Conservation (phyloP, 2,329 filamentous ascomycete species). For the Fusarium xylarioides region DNA sequence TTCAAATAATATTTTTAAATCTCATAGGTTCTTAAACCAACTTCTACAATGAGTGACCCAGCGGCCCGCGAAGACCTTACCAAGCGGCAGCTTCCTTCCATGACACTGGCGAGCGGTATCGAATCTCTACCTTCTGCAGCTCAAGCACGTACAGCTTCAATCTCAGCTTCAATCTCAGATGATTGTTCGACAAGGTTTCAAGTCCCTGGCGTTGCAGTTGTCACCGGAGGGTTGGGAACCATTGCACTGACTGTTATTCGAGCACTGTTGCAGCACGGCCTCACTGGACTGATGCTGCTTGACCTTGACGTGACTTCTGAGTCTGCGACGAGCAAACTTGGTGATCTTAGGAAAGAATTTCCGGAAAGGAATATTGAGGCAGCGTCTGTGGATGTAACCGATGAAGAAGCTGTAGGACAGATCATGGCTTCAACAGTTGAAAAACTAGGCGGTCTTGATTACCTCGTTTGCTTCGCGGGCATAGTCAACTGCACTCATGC, state of each 20-base stretch:
- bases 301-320: conserved; percentile 6
- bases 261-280: conserved; percentile 7
- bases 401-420: not conserved
- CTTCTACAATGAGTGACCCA: not conserved
- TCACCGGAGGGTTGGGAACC: conserved; percentile 1
- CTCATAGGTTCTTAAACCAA: not conserved
- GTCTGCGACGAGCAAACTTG: not conserved
- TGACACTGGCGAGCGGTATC: not conserved
- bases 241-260: conserved; percentile 8
- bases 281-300: conserved; percentile 3
- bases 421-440: not conserved
- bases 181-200: conserved; percentile 2
- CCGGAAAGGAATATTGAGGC: not conserved
- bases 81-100: conserved; percentile 23
- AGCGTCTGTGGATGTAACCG: not conserved
- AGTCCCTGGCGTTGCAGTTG: not conserved
- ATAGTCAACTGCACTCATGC: conserved; percentile 71
- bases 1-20: not conserved
- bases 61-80: conserved; percentile 1
- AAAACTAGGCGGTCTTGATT: not conserved
- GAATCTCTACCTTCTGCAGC: not conserved
- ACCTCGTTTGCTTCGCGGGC: conserved; percentile 44
- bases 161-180: not conserved
- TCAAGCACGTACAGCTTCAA: not conserved
- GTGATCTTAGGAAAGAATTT: not conserved